Percentiles rank a stretch among this genome's conserved stretches.
These are phyloP conservation scores for Trametes cubensis DNA, from an alignment of 768 basidiomycete genomes.

Conservation along the genomic window DNA sequence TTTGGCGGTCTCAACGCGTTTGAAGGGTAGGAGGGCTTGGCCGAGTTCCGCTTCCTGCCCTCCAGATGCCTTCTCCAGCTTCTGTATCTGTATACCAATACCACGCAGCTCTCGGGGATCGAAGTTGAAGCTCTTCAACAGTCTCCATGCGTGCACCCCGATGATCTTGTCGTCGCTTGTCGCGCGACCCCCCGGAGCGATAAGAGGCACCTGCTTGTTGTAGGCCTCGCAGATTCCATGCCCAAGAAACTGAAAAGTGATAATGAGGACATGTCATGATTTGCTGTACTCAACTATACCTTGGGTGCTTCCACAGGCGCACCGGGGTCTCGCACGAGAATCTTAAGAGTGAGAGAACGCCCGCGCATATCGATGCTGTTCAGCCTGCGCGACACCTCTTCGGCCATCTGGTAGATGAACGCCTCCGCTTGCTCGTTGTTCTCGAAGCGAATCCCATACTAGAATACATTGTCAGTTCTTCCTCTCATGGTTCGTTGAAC, in stretches of 20 bases:
- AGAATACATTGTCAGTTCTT: not conserved
- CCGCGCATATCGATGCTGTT: conserved; percentile 71
- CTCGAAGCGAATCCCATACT: conserved; percentile 97
- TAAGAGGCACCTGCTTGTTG: conserved; percentile 70
- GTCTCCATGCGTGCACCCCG: conserved; percentile 73
- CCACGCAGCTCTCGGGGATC: conserved; percentile 89
- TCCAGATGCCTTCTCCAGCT: conserved; percentile 63
- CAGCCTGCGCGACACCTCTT: conserved; percentile 75
- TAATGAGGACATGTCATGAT: not conserved
- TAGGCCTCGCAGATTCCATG: conserved; percentile 85
- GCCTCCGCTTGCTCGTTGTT: conserved; percentile 77
- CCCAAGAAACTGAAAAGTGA: conserved; percentile 72
- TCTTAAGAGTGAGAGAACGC: conserved; percentile 77
- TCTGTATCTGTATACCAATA: conserved; percentile 88
- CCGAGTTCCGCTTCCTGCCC: conserved; percentile 43
- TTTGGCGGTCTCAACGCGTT: conserved; percentile 27
- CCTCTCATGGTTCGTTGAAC: not conserved
- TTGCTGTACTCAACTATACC: conserved; percentile 45
- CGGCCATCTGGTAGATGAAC: conserved; percentile 77
- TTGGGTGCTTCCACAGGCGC: conserved; percentile 92
- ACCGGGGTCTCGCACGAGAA: conserved; percentile 83
- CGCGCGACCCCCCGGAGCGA: conserved; percentile 61
- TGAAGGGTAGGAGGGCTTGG: conserved; percentile 68
- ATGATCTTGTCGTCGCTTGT: conserved; percentile 76
- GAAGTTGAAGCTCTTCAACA: conserved; percentile 73